Conservation (phyloP, 2,329 filamentous ascomycete species). For the Raffaelea albimanens region DNA sequence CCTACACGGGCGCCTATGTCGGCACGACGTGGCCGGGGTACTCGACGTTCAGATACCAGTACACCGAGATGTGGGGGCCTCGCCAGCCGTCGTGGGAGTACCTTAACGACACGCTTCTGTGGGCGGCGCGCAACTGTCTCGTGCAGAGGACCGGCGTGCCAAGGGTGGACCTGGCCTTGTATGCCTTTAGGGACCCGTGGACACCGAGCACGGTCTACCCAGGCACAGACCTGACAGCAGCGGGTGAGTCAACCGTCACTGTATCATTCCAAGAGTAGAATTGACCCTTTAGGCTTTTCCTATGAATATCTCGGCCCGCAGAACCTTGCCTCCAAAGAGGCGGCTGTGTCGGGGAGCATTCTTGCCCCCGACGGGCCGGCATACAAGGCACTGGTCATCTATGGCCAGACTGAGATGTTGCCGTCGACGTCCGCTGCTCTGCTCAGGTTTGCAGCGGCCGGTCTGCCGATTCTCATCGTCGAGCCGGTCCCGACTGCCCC, state of each 20-base stretch:
- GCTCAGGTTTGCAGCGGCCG: constrained; percentile 11
- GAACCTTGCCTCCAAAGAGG: constrained; percentile 4
- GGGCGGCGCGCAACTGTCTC: constrained; percentile 3
- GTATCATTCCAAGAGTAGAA: neutral
- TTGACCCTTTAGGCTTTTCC: neutral
- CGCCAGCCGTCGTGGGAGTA: constrained; percentile 10
- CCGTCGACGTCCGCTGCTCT: constrained; percentile 10
- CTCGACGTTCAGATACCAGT: constrained; percentile 8
- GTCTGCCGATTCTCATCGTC: constrained; percentile 16
- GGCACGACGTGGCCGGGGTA: constrained; percentile 12
- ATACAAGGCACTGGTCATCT: constrained; percentile 16
- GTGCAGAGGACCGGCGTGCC: constrained; percentile 6
- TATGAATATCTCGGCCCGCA: constrained; percentile 3
- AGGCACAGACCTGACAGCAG: neutral
- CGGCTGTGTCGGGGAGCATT: constrained; percentile 2
- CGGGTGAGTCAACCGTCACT: neutral
- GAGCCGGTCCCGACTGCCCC: constrained; percentile 5
- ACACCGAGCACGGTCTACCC: constrained; percentile 4
- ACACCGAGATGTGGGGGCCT: constrained; percentile 12
- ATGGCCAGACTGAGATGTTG: constrained; percentile 13
- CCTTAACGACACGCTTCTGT: constrained; percentile 9
- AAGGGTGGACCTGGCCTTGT: constrained; percentile 11
- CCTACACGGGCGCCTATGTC: constrained; percentile 6
- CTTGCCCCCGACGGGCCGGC: constrained; percentile 14
- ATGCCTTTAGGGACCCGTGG: constrained; percentile 7